Evolutionary conservation across 768 basidiomycete genomes (phyloP), one percentile per base, ranked within the genome.

Genomic region (Suillus weaverae): DNA sequence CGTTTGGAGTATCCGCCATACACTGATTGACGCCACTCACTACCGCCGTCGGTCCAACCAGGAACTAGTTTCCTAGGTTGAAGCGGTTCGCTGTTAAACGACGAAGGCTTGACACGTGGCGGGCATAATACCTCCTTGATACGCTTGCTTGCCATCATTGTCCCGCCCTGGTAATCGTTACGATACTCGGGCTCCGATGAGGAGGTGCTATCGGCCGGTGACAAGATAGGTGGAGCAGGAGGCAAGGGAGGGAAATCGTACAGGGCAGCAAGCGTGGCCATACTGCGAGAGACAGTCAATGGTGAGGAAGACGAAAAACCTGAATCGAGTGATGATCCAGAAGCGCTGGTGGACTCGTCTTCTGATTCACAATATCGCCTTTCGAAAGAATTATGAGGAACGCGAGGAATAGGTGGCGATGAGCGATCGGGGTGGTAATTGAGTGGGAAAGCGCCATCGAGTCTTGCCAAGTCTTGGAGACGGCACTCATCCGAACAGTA

Each of bases 401-500:
- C 78, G 0, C 81, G 76, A 38, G 81, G 81, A 18, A 80, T 70
- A 9, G 74, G 76, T 8, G 81, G 80, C 2, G 78, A 77, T 14
- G 79, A 73, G 30, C 79, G 79, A 66, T 79, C 76, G 35, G 85
- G 86, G 68, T 85, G 73, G 73, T 81, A 85, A 67, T 83, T 73
- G 71, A 81, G 78, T 61, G 80, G 80, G 55, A 83, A 76, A 60
- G 73, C 77, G 41, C 78, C 78, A 44, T 79, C 73, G 33, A 70
- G 71, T 69, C 74, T 74, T 70, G 80, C 79, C 69, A 87, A 72
- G 74, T 94, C 92, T 46, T 78, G 77, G 48, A 87, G 74, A 65
- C 85, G 81, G 73, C 92, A 94, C 70, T 89, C 84, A 67, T 91
- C 89, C 1, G 91, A 93, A 77, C 92, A 94, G 78, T 94, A 94